Evolutionary conservation across 331 rosid genomes (phyloP).

Genomic region (Cydonia oblonga): DNA sequence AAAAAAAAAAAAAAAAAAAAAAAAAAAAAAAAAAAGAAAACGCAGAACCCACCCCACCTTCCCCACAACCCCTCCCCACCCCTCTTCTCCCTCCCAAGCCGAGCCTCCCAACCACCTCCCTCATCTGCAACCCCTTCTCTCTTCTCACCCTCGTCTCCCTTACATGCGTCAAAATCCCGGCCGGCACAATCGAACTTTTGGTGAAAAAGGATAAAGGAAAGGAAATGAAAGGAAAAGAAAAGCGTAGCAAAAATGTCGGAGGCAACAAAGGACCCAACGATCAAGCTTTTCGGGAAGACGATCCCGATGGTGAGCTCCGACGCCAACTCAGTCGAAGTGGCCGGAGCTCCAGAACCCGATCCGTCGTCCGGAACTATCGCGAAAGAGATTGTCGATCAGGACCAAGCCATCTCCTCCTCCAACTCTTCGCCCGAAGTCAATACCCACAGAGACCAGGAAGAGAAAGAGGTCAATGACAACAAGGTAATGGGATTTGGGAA

Average conservation of each 20-base stretch:
- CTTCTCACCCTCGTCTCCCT: no score
- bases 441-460: constrained; percentile 20
- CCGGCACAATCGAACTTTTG: background rate
- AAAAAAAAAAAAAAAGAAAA: no score
- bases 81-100: no score
- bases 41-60: no score
- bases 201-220: background rate
- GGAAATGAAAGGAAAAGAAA: background rate
- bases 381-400: constrained; percentile 26
- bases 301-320: constrained; percentile 42
- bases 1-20: no score
- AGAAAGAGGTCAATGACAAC: constrained; percentile 18
- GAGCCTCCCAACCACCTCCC: no score
- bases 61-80: no score
- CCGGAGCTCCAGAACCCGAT: constrained; percentile 18
- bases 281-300: constrained; percentile 89
- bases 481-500: constrained; percentile 21
- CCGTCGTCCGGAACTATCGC: constrained; percentile 11
- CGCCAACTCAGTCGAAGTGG: background rate
- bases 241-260: constrained; percentile 46
- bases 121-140: no score
- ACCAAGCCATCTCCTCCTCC: constrained; percentile 25
- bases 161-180: no score
- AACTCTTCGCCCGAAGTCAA: constrained; percentile 33
- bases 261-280: constrained; percentile 59